These are phyloP conservation scores for Cinnamomum chago DNA, from an alignment of 164 flowering plant species.

Conservation along the genomic window DNA sequence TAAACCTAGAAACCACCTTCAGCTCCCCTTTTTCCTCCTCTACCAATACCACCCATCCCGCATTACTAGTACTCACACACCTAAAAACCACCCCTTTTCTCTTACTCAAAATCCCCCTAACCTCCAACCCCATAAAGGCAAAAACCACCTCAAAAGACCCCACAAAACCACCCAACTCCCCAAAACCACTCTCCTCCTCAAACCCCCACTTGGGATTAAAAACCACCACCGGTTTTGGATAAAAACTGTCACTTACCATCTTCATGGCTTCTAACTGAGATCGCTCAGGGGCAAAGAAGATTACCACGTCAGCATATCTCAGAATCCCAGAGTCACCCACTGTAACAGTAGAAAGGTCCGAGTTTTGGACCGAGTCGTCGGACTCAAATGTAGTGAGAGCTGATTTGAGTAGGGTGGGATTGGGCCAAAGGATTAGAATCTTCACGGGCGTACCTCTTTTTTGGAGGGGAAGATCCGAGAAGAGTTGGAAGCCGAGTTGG, in stretches of 20 bases:
- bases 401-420: constrained; percentile 25
- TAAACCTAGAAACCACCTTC: constrained; percentile 62
- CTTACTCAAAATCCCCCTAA: constrained; percentile 65
- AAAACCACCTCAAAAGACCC: constrained; percentile 75
- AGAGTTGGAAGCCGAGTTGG: constrained; percentile 50
- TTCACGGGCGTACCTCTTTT: constrained; percentile 48
- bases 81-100: constrained; percentile 66
- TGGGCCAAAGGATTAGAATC: constrained; percentile 57
- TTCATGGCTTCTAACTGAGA: constrained; percentile 41
- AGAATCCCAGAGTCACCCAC: constrained; percentile 24
- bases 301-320: constrained; percentile 54
- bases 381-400: constrained; percentile 29
- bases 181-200: constrained; percentile 60
- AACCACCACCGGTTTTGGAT: constrained; percentile 69
- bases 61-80: constrained; percentile 52
- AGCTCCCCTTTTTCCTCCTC: constrained; percentile 75
- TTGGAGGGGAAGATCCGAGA: constrained; percentile 46
- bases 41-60: constrained; percentile 61
- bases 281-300: constrained; percentile 56
- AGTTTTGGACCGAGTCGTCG: constrained; percentile 24
- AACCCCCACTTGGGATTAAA: constrained; percentile 75
- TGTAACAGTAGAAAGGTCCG: constrained; percentile 32
- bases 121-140: constrained; percentile 81
- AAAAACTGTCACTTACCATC: constrained; percentile 31
- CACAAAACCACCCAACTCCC: constrained; percentile 50